Conservation (phyloP, 768 basidiomycete genomes). For the Aureoboletus auriporus region DNA sequence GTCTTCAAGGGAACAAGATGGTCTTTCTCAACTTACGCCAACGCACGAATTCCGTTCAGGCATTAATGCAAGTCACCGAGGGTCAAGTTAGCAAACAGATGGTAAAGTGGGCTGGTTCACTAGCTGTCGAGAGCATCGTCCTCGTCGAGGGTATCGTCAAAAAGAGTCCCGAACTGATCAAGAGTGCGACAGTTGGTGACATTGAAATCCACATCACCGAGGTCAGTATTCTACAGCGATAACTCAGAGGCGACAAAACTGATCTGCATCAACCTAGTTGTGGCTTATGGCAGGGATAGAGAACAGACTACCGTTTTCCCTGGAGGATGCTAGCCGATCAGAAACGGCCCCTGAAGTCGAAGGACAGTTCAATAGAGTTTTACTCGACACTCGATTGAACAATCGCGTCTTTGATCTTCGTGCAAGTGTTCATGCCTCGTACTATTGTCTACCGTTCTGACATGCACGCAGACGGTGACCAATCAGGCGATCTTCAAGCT, state of each 20-base stretch:
- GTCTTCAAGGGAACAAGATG: constrained; percentile 94
- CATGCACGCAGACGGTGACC: constrained; percentile 66
- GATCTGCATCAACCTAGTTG: constrained; percentile 45
- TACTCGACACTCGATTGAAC: constrained; percentile 91
- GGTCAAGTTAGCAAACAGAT: constrained; percentile 92
- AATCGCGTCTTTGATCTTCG: constrained; percentile 92
- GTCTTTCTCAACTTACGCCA: constrained; percentile 92
- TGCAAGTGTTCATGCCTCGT: constrained; percentile 40
- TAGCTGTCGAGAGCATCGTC: constrained; percentile 87
- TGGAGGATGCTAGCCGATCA: constrained; percentile 88
- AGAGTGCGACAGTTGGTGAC: constrained; percentile 83
- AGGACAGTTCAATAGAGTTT: constrained; percentile 72
- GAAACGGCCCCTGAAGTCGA: constrained; percentile 65
- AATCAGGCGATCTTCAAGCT: constrained; percentile 95
- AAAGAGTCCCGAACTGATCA: constrained; percentile 79
- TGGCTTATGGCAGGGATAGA: constrained; percentile 79
- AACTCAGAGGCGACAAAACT: background rate
- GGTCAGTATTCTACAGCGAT: constrained; percentile 39
- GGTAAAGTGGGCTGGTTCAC: constrained; percentile 83
- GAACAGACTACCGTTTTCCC: constrained; percentile 79
- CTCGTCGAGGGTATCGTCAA: constrained; percentile 82
- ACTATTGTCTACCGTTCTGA: constrained; percentile 5
- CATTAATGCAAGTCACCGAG: constrained; percentile 65
- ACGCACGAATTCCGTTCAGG: constrained; percentile 82
- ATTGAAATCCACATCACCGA: constrained; percentile 83